Evolutionary conservation across 257 asterid genomes (phyloP), one percentile per base, ranked within the genome.

Genomic region (Nyctanthes arbortristis): DNA sequence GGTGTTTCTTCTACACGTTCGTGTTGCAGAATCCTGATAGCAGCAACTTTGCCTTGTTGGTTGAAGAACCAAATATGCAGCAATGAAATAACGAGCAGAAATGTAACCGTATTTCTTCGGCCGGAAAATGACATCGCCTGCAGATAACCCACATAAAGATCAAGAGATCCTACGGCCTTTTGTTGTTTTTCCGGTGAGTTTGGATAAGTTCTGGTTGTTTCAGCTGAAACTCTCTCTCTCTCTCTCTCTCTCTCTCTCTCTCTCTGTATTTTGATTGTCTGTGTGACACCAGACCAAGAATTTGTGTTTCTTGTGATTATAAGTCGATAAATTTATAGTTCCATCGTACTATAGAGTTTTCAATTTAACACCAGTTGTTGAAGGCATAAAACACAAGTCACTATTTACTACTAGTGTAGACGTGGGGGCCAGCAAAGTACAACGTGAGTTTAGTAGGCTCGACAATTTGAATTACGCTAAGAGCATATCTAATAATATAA

Each of bases 71-170:
- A 73, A 31, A 35, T 64, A 9, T 75, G 75, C 29, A 71, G 64
- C n/a, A 67, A 61, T 47, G 79, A 49, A 30, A 79, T 16, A 32
- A 76, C 39, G 32, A 81, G 66, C 32, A 73, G 36, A 43, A 77
- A 33, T 29, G 66, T 56, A 52, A 40, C 66, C 25, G 37, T 61
- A 33, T 7, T 70, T 65, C 71, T 81, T 67, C 65, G 49, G 64
- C 72, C 78, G 80, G 75, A 29, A 71, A 65, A 74, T 77, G 87
- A 74, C 86, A 81, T 79, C 82, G 67, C 63, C 74, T n/a, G n/a
- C n/a, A 73, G 71, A 20, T 47, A 68, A 74, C 74, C 84, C 72
- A 79, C 89, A 81, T 79, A 81, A 68, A 69, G 54, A 61, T 2
- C n/a, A 16, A 20, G 37, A 34, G 43, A 34, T 39, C 63, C 49